Evolutionary conservation across 176 grass and related monocot species (phyloP).

Genomic region (Eleusine indica): DNA sequence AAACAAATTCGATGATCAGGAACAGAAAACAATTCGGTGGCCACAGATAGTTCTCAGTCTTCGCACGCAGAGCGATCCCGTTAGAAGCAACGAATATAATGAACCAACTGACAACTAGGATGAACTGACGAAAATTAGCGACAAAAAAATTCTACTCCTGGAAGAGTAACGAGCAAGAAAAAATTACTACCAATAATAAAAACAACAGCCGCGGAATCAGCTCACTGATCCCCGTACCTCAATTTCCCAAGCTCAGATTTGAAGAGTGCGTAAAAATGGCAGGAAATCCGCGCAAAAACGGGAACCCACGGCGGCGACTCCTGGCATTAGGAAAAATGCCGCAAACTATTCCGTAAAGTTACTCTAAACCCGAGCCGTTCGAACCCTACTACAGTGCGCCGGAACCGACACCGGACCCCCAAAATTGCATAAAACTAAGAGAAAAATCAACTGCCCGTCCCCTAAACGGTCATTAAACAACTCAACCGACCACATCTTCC

Average conservation of each 20-base stretch:
- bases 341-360: background rate
- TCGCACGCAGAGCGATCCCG: background rate
- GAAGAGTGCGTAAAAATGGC: background rate
- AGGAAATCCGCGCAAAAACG: background rate
- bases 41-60: background rate
- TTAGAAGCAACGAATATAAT: slow-evolving; percentile 20
- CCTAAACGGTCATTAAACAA: background rate
- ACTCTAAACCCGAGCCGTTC: background rate
- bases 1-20: background rate
- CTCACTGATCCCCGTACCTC: background rate
- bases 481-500: background rate
- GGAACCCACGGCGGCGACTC: background rate
- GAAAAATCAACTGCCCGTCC: background rate
- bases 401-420: background rate
- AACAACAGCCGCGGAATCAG: slow-evolving; percentile 2
- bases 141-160: background rate
- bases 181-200: background rate
- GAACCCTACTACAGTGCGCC: background rate
- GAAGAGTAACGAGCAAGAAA: background rate
- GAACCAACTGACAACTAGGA: background rate
- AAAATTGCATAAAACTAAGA: background rate
- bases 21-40: background rate
- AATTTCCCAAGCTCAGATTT: background rate
- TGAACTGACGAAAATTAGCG: background rate
- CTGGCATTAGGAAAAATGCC: slow-evolving; percentile 24